Conservation (phyloP, 192 early-diverging fungal species). For the Linnemannia elongata region DNA sequence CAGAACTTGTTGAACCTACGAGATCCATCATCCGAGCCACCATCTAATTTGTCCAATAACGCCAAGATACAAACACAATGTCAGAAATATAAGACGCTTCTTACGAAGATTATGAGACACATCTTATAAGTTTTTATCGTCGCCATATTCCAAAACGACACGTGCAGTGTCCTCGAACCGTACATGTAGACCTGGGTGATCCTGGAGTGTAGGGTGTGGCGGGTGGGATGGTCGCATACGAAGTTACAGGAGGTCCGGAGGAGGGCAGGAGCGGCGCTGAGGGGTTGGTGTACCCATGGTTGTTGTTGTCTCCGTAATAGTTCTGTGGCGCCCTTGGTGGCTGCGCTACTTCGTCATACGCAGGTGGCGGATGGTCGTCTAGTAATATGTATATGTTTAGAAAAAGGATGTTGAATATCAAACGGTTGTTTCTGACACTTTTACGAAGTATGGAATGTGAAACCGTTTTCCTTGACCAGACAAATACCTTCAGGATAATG, state of each 20-base stretch:
- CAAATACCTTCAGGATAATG: not conserved
- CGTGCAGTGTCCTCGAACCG: not conserved
- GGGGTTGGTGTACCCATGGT: not conserved
- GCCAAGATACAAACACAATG: not conserved
- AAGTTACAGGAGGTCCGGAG: not conserved
- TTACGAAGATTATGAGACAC: no score
- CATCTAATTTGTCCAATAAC: not conserved
- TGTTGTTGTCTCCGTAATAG: not conserved
- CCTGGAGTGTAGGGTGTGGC: not conserved
- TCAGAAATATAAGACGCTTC: not conserved
- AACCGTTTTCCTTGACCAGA: not conserved
- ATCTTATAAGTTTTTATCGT: no score
- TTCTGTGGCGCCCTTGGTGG: not conserved
- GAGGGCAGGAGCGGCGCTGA: not conserved
- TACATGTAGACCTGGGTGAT: not conserved
- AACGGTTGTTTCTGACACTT: no score
- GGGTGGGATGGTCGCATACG: not conserved
- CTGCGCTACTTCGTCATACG: not conserved
- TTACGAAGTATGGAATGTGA: not conserved
- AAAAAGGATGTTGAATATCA: not conserved
- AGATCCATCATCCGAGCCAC: not conserved
- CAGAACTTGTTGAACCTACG: conserved; percentile 6
- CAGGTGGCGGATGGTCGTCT: not conserved
- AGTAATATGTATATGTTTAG: not conserved
- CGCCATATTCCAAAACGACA: no score